Conservation (phyloP, 108 stramenopile genomes). For the Skeletonema grethae region DNA sequence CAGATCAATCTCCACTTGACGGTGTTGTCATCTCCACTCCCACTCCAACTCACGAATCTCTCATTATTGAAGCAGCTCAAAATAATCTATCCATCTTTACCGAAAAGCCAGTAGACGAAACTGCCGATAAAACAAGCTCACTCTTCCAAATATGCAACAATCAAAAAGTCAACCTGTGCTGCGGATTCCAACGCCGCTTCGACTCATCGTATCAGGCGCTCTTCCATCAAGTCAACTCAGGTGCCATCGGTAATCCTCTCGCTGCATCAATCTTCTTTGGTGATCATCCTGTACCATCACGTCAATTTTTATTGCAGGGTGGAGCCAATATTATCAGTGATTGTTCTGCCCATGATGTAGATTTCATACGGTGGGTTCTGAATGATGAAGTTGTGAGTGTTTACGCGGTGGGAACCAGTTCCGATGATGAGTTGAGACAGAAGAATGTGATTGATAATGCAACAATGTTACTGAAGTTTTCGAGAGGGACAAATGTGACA, state of each 20-base stretch:
- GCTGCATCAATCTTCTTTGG: slow-evolving; percentile 62
- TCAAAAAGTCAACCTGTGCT: slow-evolving; percentile 55
- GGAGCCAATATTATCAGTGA: slow-evolving; percentile 79
- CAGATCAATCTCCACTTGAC: slow-evolving; percentile 27
- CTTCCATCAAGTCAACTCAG: slow-evolving; percentile 22
- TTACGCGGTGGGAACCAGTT: slow-evolving; percentile 63
- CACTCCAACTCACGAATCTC: slow-evolving; percentile 53
- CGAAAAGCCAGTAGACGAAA: slow-evolving; percentile 79
- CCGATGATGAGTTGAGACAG: slow-evolving; percentile 46
- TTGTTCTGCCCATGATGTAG: slow-evolving; percentile 73
- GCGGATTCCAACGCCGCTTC: slow-evolving; percentile 79
- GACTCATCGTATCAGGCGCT: slow-evolving; percentile 64
- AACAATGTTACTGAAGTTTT: slow-evolving; percentile 60
- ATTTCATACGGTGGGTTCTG: slow-evolving; percentile 62
- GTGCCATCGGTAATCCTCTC: slow-evolving; percentile 45
- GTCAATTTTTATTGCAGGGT: slow-evolving; percentile 57
- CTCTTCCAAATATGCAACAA: slow-evolving; percentile 42
- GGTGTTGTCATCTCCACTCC: slow-evolving; percentile 66
- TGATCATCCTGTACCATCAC: slow-evolving; percentile 72
- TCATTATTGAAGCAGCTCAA: slow-evolving; percentile 51
- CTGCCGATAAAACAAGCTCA: slow-evolving; percentile 39
- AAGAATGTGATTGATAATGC: slow-evolving; percentile 72
- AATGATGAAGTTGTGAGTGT: slow-evolving; percentile 56
- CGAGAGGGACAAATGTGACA: slow-evolving; percentile 29
- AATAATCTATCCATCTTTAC: slow-evolving; percentile 48